Base-by-base conservation (phyloP, 768 basidiomycete species). In the Lactarius hatsudake region DNA sequence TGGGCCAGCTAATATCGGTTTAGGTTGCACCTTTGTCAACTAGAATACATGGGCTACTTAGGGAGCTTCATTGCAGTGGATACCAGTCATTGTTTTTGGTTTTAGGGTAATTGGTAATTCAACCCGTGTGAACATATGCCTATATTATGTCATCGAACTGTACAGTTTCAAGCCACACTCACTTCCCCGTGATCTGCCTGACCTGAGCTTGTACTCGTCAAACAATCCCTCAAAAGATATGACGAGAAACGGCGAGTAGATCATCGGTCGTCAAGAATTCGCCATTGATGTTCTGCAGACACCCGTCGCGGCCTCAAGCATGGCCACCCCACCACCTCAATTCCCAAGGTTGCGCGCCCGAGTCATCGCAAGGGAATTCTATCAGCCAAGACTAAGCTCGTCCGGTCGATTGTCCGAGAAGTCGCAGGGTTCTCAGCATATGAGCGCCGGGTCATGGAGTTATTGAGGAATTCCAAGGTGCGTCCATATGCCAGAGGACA, bases 361-460 rank as follows among this genome's bases (percentile, higher is more conserved):
- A 90, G 88, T 75, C 87, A 97, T 75, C 91, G 93, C 79, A 98
- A 98, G 85, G 97, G 97, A 73, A 82, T 87, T 70, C 87, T 87
- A 76, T 94, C 92, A 58, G 86, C 87, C 72, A 94, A 94, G 83
- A 95, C 90, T 77, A 90, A 90, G 75, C 94, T 99, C 75, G 95
- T 98, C 76, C 91, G 93, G 77, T 90, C 88, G 71, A 85, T 98
- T 69, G 84, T 98, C 75, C 87, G 96, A 73, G 97, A 99, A 85
- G 97, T 99, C 77, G 94, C 88, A 74, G 96, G 96, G 69, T 98
- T 97, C 82, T 91, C 94, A 42, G 90, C 96, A 42, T 98, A 99
- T 79, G 97, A 99, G 86, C 86, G 95, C 76, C 88, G 97, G 73
- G 95, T 98, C 64, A 87, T 99, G 91, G 97, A 99, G 81, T 78